A percentile compares a stretch with the other conserved stretches of the same genome.
phyloP scores from a whole-genome alignment of 2,329 filamentous ascomycete species.

The Venturia aucupariae region DNA sequence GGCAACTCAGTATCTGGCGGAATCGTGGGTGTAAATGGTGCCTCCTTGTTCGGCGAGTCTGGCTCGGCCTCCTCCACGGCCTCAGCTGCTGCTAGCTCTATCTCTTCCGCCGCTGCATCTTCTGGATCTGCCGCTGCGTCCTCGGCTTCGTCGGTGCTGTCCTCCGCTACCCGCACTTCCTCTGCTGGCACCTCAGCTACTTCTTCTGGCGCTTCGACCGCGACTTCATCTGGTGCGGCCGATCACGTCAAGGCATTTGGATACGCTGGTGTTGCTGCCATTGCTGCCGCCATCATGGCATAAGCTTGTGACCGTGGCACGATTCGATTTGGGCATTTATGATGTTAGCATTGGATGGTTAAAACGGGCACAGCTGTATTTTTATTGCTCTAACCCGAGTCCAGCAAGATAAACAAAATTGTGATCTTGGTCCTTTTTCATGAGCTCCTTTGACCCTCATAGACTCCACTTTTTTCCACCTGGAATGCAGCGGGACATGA shows the following conservation, averaged over 20 bases:
- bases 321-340: background rate
- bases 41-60: background rate
- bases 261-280: conserved; percentile 9
- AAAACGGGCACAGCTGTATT: background rate
- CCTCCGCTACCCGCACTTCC: conserved; percentile 16
- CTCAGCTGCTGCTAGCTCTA: background rate
- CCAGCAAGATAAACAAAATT: background rate
- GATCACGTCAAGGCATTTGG: conserved; percentile 8
- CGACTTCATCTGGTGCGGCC: conserved; percentile 7
- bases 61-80: background rate
- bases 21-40: conserved; percentile 3
- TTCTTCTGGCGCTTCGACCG: background rate
- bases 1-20: conserved; percentile 2
- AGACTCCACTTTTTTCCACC: too few relatives aligned
- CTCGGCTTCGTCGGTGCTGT: too few relatives aligned
- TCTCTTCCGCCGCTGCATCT: conserved; percentile 24
- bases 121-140: conserved; percentile 19
- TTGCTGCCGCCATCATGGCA: conserved; percentile 12
- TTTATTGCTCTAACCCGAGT: background rate
- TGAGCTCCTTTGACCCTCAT: too few relatives aligned
- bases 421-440: background rate
- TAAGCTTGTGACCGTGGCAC: background rate
- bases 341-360: background rate
- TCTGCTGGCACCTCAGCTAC: background rate
- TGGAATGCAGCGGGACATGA: too few relatives aligned